phyloP scores from a whole-genome alignment of 2,329 filamentous ascomycete genomes.

The Colletotrichum eremochloae region DNA sequence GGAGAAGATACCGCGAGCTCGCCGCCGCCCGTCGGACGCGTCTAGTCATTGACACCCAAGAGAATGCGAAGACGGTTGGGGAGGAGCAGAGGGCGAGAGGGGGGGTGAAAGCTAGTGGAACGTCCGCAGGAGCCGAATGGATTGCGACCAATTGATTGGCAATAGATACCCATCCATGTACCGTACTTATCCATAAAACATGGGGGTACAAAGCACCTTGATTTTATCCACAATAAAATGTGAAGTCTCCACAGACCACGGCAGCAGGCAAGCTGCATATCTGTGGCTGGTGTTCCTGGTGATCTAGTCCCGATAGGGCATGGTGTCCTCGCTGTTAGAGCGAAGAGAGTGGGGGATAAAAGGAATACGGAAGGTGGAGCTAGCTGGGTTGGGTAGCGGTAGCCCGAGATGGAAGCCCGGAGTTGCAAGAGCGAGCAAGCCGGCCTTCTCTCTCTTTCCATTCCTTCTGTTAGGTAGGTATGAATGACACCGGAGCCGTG shows the following conservation, averaged over 20 bases:
- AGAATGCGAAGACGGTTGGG: not conserved
- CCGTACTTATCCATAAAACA: constrained; percentile 1
- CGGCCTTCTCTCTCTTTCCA: not conserved
- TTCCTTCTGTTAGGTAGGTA: not conserved
- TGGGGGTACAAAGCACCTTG: not conserved
- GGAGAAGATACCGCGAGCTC: not conserved
- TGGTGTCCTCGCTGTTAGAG: constrained; percentile 2
- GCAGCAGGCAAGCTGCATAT: constrained; percentile 29
- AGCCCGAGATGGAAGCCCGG: constrained; percentile 31
- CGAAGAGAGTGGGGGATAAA: constrained; percentile 15
- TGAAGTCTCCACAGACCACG: constrained; percentile 35
- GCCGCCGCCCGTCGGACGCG: not conserved
- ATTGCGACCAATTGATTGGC: constrained; percentile 39
- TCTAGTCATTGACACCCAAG: constrained; percentile 3
- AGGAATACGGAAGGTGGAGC: constrained; percentile 28
- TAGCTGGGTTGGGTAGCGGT: constrained; percentile 33
- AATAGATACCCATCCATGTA: constrained; percentile 26
- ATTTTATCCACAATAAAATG: not conserved
- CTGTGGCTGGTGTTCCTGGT: constrained; percentile 31
- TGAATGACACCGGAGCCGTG: constrained; percentile 23
- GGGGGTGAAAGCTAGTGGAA: constrained; percentile 14
- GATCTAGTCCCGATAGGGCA: not conserved
- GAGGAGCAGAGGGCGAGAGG: not conserved
- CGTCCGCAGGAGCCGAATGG: constrained; percentile 17
- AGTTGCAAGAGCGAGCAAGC: not conserved